Evolutionary conservation across 1,284 basidiomycete species (phyloP), one percentile per base, ranked within the genome.

Genomic region (Moesziomyces globuligerus): DNA sequence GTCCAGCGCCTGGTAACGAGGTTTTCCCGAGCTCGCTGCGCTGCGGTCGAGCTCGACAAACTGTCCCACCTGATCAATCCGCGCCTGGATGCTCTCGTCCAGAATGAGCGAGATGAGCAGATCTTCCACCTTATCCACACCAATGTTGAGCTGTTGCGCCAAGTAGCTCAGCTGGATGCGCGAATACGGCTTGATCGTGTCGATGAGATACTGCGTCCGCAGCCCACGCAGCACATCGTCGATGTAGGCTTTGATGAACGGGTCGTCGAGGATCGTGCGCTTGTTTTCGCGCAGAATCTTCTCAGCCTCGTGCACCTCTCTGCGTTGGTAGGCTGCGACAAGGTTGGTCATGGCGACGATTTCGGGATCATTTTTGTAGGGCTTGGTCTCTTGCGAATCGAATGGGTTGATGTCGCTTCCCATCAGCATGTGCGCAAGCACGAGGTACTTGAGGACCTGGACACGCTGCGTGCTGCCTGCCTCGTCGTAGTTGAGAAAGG

Each of bases 321-420:
- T 88, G 36, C 90, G 88, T 81, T 98, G 95, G 83, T 98, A 98
- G 0, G 96, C 96, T 50, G 92, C 89, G 5, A 98, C 95, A 7
- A 99, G 87, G 76, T 92, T 91, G 1, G 95, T 98, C 95, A 99
- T 98, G 1, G 96, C 94, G 48, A 91, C 91, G 78, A 99, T 98
- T 83, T 98, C 90, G 7, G 93, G 89, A 79, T 98, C 92, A 62
- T 89, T 93, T 86, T 97, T 97, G 85, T 98, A 98, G 87, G 96
- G 96, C 81, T 98, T 98, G 7, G 95, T 98, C 85, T 98, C 96
- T 84, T 98, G 95, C 78, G 92, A 95, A 84, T 98, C 96, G 81
- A 99, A 99, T 0, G 96, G 96, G 82, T 99, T 97, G 84, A 99
- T 96, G 79, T 95, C 93, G 79, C 92, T 95, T 42, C 94, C 95